These are phyloP conservation scores for Psidium friedrichsthalianum DNA, from an alignment of 345 rosid species.

Conservation along the genomic window DNA sequence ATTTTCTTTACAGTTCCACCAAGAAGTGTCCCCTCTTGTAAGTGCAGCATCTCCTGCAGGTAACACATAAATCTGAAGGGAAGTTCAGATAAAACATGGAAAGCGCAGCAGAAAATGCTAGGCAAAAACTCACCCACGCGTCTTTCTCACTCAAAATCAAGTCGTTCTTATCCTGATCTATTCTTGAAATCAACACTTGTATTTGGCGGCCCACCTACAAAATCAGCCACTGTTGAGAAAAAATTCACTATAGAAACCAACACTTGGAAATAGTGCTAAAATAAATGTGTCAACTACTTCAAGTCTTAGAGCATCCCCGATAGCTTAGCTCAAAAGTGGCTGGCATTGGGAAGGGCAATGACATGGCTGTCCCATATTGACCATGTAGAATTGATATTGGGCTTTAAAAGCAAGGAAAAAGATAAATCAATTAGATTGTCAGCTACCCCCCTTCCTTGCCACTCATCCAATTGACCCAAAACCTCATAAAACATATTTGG, in stretches of 20 bases:
- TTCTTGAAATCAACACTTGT: slow-evolving; percentile 43
- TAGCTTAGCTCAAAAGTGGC: neutral
- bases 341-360: neutral
- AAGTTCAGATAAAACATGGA: neutral
- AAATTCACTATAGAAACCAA: neutral
- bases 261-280: neutral
- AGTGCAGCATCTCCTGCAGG: slow-evolving; percentile 63
- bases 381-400: neutral
- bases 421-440: neutral
- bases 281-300: neutral
- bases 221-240: neutral
- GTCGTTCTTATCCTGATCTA: slow-evolving; percentile 67
- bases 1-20: slow-evolving; percentile 73
- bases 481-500: neutral
- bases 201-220: slow-evolving; percentile 59
- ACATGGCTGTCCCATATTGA: neutral
- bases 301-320: neutral
- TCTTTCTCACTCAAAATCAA: slow-evolving; percentile 67
- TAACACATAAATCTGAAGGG: neutral
- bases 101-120: neutral
- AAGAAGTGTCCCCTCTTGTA: slow-evolving; percentile 78
- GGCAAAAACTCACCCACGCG: slow-evolving; percentile 57
- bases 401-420: neutral
- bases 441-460: neutral
- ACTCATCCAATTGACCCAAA: neutral